Evolutionary conservation across 2,329 filamentous ascomycete species (phyloP).

Genomic region (Arachnomyces sp.): DNA sequence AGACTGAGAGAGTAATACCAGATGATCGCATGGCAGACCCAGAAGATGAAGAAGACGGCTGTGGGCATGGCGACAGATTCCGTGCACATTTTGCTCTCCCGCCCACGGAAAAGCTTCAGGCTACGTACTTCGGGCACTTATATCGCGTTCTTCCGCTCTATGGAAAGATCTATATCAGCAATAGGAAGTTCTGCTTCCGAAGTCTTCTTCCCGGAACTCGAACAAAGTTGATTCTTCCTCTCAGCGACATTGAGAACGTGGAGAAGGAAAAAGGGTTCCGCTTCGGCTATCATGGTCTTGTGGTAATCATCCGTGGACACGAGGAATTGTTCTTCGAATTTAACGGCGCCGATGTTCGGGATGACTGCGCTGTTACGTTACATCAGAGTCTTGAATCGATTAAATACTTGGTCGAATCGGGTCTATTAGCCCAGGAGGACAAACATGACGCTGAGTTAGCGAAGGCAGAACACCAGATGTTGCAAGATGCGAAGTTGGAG

Average conservation of each 20-base stretch:
- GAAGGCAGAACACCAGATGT: conserved; percentile 68
- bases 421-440: conserved; percentile 58
- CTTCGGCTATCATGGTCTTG: conserved; percentile 81
- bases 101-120: conserved; percentile 69
- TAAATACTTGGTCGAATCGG: conserved; percentile 62
- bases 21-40: conserved; percentile 54
- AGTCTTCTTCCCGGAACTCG: conserved; percentile 81
- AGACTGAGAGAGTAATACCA: conserved; percentile 56
- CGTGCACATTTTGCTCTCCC: conserved; percentile 86
- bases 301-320: conserved; percentile 85
- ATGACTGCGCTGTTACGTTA: conserved; percentile 80
- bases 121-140: conserved; percentile 88
- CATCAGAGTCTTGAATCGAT: conserved; percentile 66
- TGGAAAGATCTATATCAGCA: conserved; percentile 91
- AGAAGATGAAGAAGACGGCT: conserved; percentile 48
- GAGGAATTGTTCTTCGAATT: conserved; percentile 98
- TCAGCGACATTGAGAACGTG: conserved; percentile 86
- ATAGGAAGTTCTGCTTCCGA: conserved; percentile 82
- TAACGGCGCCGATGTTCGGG: conserved; percentile 62
- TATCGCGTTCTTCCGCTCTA: conserved; percentile 84
- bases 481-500: conserved; percentile 62
- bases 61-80: conserved; percentile 59
- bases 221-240: conserved; percentile 83
- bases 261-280: conserved; percentile 93
- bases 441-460: conserved; percentile 64